Evolutionary conservation across 257 asterid genomes (phyloP).

Genomic region (Euphrasia confusa): DNA sequence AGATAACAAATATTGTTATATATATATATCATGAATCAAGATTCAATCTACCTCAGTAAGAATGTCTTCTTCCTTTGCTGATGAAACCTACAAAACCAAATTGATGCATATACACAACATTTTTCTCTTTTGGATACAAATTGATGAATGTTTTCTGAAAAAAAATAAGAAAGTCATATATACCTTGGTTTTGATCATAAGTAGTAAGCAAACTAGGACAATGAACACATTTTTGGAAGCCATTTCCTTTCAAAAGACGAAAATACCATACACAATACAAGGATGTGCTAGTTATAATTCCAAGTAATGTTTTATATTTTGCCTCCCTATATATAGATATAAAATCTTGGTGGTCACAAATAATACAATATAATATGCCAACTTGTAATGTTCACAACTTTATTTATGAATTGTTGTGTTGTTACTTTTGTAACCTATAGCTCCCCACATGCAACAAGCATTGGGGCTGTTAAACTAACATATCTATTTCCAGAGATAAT

Average conservation of each 20-base stretch:
- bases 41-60: constrained; percentile 23
- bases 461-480: constrained; percentile 22
- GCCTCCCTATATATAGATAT: constrained; percentile 3
- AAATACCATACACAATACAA: constrained; percentile 5
- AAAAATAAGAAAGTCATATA: not conserved
- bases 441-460: constrained; percentile 30
- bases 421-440: too few species aligned
- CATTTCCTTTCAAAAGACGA: constrained; percentile 20
- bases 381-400: not conserved
- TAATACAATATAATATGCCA: not conserved
- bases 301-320: not conserved
- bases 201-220: constrained; percentile 36
- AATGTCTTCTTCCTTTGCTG: constrained; percentile 21
- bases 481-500: constrained; percentile 19
- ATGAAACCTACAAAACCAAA: constrained; percentile 25
- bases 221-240: constrained; percentile 34
- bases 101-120: not conserved
- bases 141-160: too few species aligned
- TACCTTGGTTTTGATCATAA: constrained; percentile 34
- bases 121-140: too few species aligned
- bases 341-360: not conserved
- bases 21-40: too few species aligned
- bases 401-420: not conserved
- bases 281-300: not conserved
- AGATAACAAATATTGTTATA: not conserved